phyloP scores from a whole-genome alignment of 192 early-diverging fungal species.

The Funneliformis mosseae region DNA sequence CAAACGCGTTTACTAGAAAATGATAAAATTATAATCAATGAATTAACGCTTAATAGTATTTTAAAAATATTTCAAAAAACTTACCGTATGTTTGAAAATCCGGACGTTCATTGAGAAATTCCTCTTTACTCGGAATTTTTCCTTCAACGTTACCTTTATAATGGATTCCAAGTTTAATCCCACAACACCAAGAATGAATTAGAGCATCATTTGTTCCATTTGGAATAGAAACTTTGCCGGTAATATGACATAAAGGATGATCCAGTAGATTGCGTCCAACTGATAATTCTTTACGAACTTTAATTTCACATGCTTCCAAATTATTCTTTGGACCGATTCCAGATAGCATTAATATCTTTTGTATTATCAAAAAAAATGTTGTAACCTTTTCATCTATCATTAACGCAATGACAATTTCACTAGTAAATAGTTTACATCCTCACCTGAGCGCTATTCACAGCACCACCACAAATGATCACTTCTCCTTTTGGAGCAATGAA shows the following conservation, averaged over 20 bases:
- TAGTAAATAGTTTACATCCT: neutral
- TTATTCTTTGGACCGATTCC: conserved; percentile 5
- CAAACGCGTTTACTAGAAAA: too few relatives aligned
- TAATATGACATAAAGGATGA: neutral
- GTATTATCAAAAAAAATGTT: neutral
- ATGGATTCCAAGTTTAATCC: neutral
- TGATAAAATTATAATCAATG: too few relatives aligned
- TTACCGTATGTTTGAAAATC: neutral
- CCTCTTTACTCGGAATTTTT: neutral
- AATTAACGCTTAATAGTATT: too few relatives aligned
- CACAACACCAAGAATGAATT: neutral
- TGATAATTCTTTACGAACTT: conserved; percentile 6
- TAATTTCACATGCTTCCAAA: neutral
- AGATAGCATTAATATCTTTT: conserved; percentile 12
- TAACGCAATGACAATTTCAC: neutral
- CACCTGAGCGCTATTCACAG: neutral
- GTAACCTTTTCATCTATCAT: too few relatives aligned
- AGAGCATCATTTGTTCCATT: neutral
- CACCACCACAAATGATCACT: neutral
- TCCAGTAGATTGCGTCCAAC: neutral
- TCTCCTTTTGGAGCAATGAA: neutral
- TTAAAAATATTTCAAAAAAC: too few relatives aligned
- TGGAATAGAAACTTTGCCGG: neutral
- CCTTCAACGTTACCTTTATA: neutral
- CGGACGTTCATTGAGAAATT: neutral